Evolutionary conservation across 225 moss, liverwort and hornwort genomes (phyloP).

Genomic region (Thuidium tamariscinum): DNA sequence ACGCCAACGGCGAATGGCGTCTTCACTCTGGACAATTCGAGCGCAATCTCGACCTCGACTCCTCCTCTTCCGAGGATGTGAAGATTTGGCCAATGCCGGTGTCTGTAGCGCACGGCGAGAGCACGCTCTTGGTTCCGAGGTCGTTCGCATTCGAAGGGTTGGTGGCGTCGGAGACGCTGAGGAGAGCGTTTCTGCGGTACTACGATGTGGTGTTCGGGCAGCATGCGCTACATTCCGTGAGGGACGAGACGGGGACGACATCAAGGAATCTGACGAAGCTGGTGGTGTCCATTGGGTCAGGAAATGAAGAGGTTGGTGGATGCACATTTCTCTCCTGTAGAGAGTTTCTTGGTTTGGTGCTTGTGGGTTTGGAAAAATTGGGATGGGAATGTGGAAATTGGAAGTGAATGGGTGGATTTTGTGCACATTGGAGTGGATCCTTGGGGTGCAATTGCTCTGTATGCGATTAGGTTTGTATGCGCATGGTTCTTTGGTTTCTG

Average conservation of each 20-base stretch:
- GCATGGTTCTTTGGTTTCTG: too few species aligned
- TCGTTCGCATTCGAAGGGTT: neutral
- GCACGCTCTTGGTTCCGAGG: neutral
- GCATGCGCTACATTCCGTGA: neutral
- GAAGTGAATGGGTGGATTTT: neutral
- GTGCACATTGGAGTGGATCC: neutral
- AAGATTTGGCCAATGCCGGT: constrained; percentile 48
- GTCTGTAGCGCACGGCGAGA: constrained; percentile 15
- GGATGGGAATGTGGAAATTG: neutral
- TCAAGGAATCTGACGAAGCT: constrained; percentile 6
- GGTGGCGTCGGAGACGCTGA: constrained; percentile 1
- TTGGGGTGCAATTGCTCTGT: neutral
- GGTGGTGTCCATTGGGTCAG: constrained; percentile 14
- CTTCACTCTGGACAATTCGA: neutral
- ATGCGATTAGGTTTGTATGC: neutral
- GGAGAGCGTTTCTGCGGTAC: constrained; percentile 14
- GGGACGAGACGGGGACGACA: neutral
- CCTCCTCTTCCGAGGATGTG: neutral
- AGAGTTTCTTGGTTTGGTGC: neutral
- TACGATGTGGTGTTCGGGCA: constrained; percentile 18
- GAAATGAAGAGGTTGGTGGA: constrained; percentile 18
- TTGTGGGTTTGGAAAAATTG: neutral
- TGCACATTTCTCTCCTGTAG: neutral
- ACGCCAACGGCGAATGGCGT: constrained; percentile 5
- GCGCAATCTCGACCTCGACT: neutral